Conservation (phyloP, 345 rosid genomes). For the Populus nigra region DNA sequence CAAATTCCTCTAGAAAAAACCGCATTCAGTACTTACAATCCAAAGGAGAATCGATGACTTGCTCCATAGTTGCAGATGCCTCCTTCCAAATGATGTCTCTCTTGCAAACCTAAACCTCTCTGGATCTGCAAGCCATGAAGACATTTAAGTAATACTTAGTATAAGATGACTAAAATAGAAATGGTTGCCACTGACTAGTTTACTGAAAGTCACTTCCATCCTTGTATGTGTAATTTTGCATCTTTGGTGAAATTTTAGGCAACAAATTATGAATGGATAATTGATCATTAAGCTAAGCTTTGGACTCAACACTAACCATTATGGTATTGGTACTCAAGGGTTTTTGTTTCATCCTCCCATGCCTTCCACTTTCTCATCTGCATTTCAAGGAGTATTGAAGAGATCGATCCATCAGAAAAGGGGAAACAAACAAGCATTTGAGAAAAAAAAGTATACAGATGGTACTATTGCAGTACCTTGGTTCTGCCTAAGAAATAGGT, state of each 20-base stretch:
- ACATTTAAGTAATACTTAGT: not conserved
- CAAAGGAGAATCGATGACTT: conserved; percentile 50
- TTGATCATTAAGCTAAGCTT: not conserved
- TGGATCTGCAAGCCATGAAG: conserved; percentile 50
- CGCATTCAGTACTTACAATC: conserved; percentile 46
- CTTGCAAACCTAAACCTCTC: conserved; percentile 93
- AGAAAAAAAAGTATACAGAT: not conserved
- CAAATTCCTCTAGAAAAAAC: not conserved
- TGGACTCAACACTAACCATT: conserved; percentile 47
- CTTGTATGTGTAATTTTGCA: not conserved
- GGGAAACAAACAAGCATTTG: not conserved
- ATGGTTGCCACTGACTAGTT: not conserved
- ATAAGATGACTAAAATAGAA: not conserved
- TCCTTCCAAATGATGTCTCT: conserved; percentile 90
- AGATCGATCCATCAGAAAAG: not conserved
- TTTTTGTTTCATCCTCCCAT: conserved; percentile 86
- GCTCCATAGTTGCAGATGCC: conserved; percentile 77
- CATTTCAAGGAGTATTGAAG: conserved; percentile 14
- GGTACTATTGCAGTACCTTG: conserved; percentile 42
- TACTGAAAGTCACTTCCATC: not conserved
- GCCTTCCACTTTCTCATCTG: conserved; percentile 90
- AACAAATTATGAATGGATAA: not conserved
- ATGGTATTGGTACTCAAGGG: conserved; percentile 68
- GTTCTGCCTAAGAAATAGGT: conserved; percentile 65
- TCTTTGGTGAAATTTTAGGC: not conserved